phyloP scores from a whole-genome alignment of 768 basidiomycete genomes.

The Suillus fuscotomentosus region DNA sequence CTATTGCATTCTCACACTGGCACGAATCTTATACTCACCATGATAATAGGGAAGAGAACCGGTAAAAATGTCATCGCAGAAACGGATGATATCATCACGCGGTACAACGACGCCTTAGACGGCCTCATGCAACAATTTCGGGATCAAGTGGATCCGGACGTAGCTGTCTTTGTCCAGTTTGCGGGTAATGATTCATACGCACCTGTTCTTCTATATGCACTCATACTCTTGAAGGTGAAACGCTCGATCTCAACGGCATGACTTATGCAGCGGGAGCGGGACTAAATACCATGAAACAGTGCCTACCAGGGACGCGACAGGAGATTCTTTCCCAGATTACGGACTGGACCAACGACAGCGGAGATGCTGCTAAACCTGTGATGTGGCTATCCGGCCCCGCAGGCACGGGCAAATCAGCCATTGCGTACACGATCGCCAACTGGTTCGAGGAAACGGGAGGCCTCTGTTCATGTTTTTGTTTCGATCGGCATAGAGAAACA shows the following conservation, averaged over 20 bases:
- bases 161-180: background rate
- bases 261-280: background rate
- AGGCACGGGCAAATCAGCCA: constrained; percentile 30
- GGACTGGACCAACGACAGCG: constrained; percentile 11
- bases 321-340: constrained; percentile 14
- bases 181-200: background rate
- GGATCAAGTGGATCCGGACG: background rate
- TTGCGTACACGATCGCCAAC: constrained; percentile 18
- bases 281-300: constrained; percentile 3
- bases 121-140: constrained; percentile 1
- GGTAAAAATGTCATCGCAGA: background rate
- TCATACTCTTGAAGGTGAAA: background rate
- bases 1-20: background rate
- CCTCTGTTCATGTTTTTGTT: constrained; percentile 20
- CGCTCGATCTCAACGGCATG: background rate
- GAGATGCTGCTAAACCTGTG: constrained; percentile 1
- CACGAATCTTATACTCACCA: background rate
- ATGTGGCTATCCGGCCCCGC: constrained; percentile 12
- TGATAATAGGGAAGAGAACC: background rate
- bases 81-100: background rate
- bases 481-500: constrained; percentile 7
- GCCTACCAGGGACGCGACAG: constrained; percentile 15
- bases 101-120: background rate
- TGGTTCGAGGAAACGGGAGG: constrained; percentile 9
- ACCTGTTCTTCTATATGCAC: background rate